Percentiles rank a stretch among this genome's conserved stretches.
Conservation (phyloP, 2,329 filamentous ascomycete genomes). For the Bipolaris bicolor region DNA sequence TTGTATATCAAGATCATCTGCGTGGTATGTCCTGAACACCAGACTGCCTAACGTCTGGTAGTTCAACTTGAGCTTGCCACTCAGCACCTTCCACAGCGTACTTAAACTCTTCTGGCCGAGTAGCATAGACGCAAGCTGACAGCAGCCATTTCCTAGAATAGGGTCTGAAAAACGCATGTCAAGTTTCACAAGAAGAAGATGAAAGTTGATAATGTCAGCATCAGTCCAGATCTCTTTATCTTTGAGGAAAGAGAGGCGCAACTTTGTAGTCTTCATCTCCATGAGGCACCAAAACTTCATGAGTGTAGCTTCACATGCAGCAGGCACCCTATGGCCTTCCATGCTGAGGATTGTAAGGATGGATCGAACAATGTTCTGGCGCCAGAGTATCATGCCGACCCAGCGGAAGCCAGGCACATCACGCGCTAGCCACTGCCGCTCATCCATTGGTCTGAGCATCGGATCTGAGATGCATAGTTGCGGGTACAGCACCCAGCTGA, state of each 20-base stretch:
- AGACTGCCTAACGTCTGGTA: slow-evolving; percentile 28
- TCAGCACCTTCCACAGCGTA: slow-evolving; percentile 50
- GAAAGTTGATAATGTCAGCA: slow-evolving; percentile 65
- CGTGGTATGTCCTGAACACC: slow-evolving; percentile 28
- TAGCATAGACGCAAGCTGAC: slow-evolving; percentile 53
- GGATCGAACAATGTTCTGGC: slow-evolving; percentile 58
- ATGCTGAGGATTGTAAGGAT: slow-evolving; percentile 64
- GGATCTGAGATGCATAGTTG: slow-evolving; percentile 67
- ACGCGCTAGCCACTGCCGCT: slow-evolving; percentile 36
- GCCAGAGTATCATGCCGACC: slow-evolving; percentile 66
- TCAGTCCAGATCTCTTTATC: slow-evolving; percentile 63
- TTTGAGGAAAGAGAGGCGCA: slow-evolving; percentile 62
- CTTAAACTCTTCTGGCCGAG: slow-evolving; percentile 60
- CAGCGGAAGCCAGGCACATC: slow-evolving; percentile 69
- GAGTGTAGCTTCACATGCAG: slow-evolving; percentile 60
- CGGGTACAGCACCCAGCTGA: slow-evolving; percentile 66
- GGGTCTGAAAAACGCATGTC: slow-evolving; percentile 73
- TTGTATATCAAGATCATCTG: slow-evolving; percentile 27
- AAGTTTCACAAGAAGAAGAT: slow-evolving; percentile 74
- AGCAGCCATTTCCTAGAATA: slow-evolving; percentile 58
- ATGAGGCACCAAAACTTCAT: slow-evolving; percentile 75
- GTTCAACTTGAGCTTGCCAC: slow-evolving; percentile 58
- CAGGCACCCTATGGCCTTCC: slow-evolving; percentile 57
- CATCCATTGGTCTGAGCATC: slow-evolving; percentile 53
- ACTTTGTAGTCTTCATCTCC: slow-evolving; percentile 65